Evolutionary conservation across 2,329 filamentous ascomycete species (phyloP).

Genomic region (Aspergillus thermomutatus): DNA sequence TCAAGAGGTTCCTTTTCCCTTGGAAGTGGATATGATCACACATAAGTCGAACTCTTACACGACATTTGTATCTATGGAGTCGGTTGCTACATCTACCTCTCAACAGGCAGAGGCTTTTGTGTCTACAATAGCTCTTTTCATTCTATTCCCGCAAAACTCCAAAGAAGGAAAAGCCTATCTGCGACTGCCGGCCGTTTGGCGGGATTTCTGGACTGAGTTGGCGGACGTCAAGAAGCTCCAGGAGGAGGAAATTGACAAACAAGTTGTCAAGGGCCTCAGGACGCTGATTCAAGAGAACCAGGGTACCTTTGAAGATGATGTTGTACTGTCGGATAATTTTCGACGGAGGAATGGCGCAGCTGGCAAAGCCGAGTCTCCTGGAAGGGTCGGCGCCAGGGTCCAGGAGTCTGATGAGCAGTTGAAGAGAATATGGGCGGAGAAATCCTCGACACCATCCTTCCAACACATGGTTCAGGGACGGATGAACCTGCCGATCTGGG

Average conservation of each 20-base stretch:
- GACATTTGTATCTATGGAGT: slow-evolving; percentile 68
- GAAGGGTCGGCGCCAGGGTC: slow-evolving; percentile 18
- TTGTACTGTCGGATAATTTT: slow-evolving; percentile 75
- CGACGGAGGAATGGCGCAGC: slow-evolving; percentile 47
- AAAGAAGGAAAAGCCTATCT: slow-evolving; percentile 85
- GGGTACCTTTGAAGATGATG: slow-evolving; percentile 60
- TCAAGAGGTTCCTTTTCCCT: slow-evolving; percentile 52
- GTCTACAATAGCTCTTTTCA: slow-evolving; percentile 76
- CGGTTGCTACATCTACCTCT: slow-evolving; percentile 68
- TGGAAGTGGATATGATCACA: slow-evolving; percentile 41
- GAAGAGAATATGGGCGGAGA: slow-evolving; percentile 51
- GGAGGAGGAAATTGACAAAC: slow-evolving; percentile 67
- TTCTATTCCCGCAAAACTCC: slow-evolving; percentile 69
- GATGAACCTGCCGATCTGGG: slow-evolving; percentile 84
- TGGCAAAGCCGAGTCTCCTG: slow-evolving; percentile 25
- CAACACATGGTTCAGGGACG: slow-evolving; percentile 76
- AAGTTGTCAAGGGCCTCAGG: slow-evolving; percentile 62
- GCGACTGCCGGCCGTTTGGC: slow-evolving; percentile 74
- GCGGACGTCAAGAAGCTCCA: slow-evolving; percentile 66
- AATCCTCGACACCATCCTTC: slow-evolving; percentile 55
- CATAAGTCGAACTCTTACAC: slow-evolving; percentile 44
- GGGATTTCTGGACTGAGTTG: slow-evolving; percentile 81
- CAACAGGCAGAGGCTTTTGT: slow-evolving; percentile 86
- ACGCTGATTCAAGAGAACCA: slow-evolving; percentile 35
- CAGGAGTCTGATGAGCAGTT: slow-evolving; percentile 39